phyloP scores from a whole-genome alignment of 768 basidiomycete species.

The Boletales sp. region DNA sequence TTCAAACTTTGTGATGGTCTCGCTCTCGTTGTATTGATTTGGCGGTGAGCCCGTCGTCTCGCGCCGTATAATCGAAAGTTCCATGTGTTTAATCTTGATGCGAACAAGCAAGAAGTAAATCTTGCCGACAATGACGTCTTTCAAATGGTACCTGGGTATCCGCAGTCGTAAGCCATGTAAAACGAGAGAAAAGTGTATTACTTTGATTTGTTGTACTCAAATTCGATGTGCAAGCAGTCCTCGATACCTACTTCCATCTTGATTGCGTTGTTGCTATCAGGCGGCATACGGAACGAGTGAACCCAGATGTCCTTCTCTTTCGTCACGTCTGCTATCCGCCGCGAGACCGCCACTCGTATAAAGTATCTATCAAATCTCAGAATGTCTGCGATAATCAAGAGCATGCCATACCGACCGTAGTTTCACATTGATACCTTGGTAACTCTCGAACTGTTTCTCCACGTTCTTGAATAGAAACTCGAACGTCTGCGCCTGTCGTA shows the following conservation, averaged over 20 bases:
- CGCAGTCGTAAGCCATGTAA: constrained; percentile 1
- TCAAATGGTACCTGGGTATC: constrained; percentile 82
- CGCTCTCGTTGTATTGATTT: constrained; percentile 99
- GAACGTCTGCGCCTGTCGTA: constrained; percentile 93
- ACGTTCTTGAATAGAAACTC: constrained; percentile 99
- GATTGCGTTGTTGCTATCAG: constrained; percentile 96
- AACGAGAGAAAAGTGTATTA: constrained; percentile 35
- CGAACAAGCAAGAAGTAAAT: constrained; percentile 98
- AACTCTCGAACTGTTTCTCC: constrained; percentile 98
- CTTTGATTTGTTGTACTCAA: constrained; percentile 99
- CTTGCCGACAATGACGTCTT: constrained; percentile 99
- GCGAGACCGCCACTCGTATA: constrained; percentile 83
- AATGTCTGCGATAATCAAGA: neutral
- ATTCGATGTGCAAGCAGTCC: constrained; percentile 98
- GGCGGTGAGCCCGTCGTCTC: constrained; percentile 97
- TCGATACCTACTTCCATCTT: constrained; percentile 99
- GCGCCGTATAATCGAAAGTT: constrained; percentile 93
- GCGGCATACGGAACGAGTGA: constrained; percentile 97
- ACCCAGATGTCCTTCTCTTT: constrained; percentile 98
- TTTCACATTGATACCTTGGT: constrained; percentile 98
- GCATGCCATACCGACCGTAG: constrained; percentile 58
- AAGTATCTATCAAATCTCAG: constrained; percentile 64
- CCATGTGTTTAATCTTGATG: constrained; percentile 99
- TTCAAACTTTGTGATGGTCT: constrained; percentile 99
- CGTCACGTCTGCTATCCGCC: constrained; percentile 87